Conservation (phyloP, 441 rosid species). For the Euphorbia neoarborescens region DNA sequence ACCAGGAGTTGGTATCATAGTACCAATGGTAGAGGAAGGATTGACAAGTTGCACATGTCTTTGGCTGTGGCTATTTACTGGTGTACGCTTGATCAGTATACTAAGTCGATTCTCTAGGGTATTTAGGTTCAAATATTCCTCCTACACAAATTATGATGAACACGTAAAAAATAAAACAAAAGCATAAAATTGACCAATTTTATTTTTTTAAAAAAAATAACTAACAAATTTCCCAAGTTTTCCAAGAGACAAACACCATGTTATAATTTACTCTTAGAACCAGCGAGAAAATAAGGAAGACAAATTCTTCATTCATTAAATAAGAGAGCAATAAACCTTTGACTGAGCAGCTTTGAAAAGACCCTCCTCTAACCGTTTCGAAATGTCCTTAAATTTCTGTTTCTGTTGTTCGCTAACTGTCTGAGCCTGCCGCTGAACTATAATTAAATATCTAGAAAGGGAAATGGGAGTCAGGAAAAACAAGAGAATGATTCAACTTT, state of each 20-base stretch:
- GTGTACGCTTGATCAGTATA: slow-evolving; percentile 38
- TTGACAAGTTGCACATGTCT: slow-evolving; percentile 44
- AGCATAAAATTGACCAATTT: neutral
- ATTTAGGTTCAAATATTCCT: slow-evolving; percentile 60
- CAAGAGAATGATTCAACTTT: neutral
- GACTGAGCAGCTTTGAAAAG: slow-evolving; percentile 63
- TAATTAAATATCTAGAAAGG: slow-evolving; percentile 38
- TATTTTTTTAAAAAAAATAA: neutral
- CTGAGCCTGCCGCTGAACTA: slow-evolving; percentile 49
- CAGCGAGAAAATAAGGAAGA: neutral
- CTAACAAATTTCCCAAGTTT: neutral
- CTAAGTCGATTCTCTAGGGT: slow-evolving; percentile 71
- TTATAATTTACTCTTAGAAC: neutral
- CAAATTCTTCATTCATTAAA: neutral
- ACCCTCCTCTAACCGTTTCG: slow-evolving; percentile 91
- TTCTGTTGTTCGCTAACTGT: slow-evolving; percentile 45
- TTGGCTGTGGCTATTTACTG: slow-evolving; percentile 45
- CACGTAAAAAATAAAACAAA: slow-evolving; percentile 2
- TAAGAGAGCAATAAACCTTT: slow-evolving; percentile 39
- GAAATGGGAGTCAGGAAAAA: slow-evolving; percentile 18
- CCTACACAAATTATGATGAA: slow-evolving; percentile 33
- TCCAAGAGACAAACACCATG: neutral
- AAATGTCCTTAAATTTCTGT: slow-evolving; percentile 53
- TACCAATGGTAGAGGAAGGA: slow-evolving; percentile 56
- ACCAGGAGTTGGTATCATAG: slow-evolving; percentile 99